Percentiles rank a stretch among this genome's conserved stretches.
Evolutionary conservation across 257 asterid species (phyloP).

Genomic region (Petunia secreta): DNA sequence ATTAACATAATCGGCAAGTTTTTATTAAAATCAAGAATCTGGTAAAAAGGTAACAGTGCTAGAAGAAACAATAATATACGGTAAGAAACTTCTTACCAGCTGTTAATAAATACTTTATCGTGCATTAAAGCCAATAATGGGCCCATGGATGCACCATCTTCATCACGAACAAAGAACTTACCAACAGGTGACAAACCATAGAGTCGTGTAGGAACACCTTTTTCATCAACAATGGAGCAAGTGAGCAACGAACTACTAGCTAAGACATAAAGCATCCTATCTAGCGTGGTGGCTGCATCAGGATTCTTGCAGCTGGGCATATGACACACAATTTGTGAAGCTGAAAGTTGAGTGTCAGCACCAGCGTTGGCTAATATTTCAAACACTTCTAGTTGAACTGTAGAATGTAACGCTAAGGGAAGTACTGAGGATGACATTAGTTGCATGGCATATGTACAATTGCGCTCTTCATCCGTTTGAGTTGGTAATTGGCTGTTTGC

Average conservation of each 20-base stretch:
- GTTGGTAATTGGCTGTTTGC: too few relatives aligned
- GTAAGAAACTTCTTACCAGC: not conserved
- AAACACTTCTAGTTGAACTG: constrained; percentile 37
- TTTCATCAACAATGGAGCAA: constrained; percentile 18
- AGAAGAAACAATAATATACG: not conserved
- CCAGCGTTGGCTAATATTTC: constrained; percentile 38
- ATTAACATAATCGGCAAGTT: too few relatives aligned
- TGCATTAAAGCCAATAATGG: not conserved
- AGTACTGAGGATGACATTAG: constrained; percentile 21
- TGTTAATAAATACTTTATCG: constrained; percentile 25
- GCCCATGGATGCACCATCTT: too few relatives aligned
- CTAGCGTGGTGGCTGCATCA: too few relatives aligned
- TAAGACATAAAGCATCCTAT: too few relatives aligned
- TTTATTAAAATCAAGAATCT: too few relatives aligned
- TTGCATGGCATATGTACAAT: not conserved
- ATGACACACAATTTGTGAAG: constrained; percentile 35
- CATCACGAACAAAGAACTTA: not conserved
- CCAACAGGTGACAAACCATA: constrained; percentile 39
- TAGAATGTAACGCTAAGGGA: constrained; percentile 39
- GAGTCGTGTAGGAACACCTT: constrained; percentile 2
- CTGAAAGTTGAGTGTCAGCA: constrained; percentile 27
- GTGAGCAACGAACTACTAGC: not conserved
- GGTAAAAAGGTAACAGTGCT: too few relatives aligned
- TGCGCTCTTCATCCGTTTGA: constrained; percentile 26
- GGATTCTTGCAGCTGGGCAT: constrained; percentile 16